These are phyloP conservation scores for Penicillium odoratum DNA, from an alignment of 495 filamentous ascomycete species.

Conservation along the genomic window DNA sequence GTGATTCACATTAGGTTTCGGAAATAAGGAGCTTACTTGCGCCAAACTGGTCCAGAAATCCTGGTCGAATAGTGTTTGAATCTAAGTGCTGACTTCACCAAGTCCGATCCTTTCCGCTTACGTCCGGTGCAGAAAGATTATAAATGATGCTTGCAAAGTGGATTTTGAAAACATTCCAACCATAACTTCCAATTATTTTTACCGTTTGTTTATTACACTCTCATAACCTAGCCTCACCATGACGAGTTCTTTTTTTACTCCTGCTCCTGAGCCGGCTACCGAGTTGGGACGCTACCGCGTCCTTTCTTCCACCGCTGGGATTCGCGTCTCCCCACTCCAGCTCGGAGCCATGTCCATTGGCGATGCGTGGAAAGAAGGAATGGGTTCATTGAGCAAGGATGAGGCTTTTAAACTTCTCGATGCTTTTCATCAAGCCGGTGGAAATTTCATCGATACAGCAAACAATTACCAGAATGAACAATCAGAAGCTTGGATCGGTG, in stretches of 20 bases:
- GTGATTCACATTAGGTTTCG: no score
- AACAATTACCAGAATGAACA: conserved; percentile 70
- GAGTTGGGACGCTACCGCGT: conserved; percentile 54
- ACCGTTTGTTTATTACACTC: no score
- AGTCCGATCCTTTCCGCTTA: no score
- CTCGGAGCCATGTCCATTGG: conserved; percentile 61
- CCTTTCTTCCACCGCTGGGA: conserved; percentile 52
- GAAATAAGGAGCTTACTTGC: no score
- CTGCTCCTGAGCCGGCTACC: not conserved
- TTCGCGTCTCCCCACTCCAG: conserved; percentile 55
- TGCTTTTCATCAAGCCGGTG: conserved; percentile 38
- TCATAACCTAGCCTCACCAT: not conserved
- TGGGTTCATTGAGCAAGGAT: conserved; percentile 34
- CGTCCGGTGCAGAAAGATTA: no score
- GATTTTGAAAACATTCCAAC: no score
- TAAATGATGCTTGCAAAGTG: no score
- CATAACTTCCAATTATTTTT: no score
- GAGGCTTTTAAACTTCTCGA: not conserved
- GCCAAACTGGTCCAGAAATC: no score
- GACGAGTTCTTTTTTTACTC: not conserved
- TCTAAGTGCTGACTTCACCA: no score
- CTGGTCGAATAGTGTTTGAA: no score
- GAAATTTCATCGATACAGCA: conserved; percentile 79
- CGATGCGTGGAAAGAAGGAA: conserved; percentile 41
- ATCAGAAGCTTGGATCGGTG: conserved; percentile 74